phyloP scores from a whole-genome alignment of 352 stramenopile species.

The Pythium myriotylum region DNA sequence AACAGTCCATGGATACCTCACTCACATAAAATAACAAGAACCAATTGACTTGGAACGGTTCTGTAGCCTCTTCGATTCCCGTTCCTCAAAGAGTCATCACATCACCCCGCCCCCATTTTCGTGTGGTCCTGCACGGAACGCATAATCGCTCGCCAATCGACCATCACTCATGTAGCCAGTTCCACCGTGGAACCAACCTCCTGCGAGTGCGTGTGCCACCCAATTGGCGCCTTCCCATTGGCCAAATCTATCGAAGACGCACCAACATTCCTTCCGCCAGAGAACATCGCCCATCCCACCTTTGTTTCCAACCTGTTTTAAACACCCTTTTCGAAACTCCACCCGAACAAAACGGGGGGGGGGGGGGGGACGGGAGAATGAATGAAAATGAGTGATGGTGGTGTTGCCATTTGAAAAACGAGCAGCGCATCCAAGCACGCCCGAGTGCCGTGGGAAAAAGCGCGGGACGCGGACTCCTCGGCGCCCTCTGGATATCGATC shows the following conservation, averaged over 20 bases:
- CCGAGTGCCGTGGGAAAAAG: conserved; percentile 6
- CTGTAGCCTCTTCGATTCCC: too few relatives aligned
- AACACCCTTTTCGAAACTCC: conserved; percentile 16
- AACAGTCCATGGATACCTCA: too few relatives aligned
- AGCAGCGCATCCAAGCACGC: conserved; percentile 30
- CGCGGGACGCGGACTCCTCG: too few relatives aligned
- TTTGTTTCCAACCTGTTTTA: conserved; percentile 28
- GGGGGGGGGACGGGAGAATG: conserved; percentile 31
- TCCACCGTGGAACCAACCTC: neutral
- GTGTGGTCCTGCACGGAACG: neutral
- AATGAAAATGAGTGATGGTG: conserved; percentile 50
- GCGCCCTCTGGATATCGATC: too few relatives aligned
- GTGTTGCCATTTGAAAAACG: conserved; percentile 47
- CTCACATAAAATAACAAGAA: too few relatives aligned
- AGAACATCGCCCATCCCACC: conserved; percentile 27
- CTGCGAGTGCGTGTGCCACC: conserved; percentile 14
- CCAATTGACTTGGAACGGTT: too few relatives aligned
- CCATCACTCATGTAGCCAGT: conserved; percentile 32
- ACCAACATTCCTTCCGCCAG: conserved; percentile 24
- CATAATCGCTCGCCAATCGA: neutral
- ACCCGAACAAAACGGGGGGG: too few relatives aligned
- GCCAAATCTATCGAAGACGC: conserved; percentile 12
- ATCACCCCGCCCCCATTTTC: neutral
- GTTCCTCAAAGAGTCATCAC: too few relatives aligned
- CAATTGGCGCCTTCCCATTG: conserved; percentile 18